Conservation (phyloP, 2,329 filamentous ascomycete genomes). For the Emmonsiellopsis sp. region DNA sequence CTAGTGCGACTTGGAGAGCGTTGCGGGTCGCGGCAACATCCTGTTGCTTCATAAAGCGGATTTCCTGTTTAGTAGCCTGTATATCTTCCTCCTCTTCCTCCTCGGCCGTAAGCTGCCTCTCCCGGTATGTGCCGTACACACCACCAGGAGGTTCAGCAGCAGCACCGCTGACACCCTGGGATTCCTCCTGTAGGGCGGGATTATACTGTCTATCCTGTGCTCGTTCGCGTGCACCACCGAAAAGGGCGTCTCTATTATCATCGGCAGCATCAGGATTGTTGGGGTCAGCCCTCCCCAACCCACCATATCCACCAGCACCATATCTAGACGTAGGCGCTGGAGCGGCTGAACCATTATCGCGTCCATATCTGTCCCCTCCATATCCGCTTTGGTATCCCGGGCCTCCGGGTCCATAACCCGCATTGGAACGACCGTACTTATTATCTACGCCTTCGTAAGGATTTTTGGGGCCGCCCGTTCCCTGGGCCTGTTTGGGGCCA, state of each 20-base stretch:
- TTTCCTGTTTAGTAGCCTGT: conserved; percentile 63
- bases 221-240: conserved; percentile 47
- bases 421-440: conserved; percentile 22
- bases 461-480: conserved; percentile 12
- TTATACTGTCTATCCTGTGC: conserved; percentile 36
- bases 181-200: conserved; percentile 20
- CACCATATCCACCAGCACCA: conserved; percentile 46
- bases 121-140: conserved; percentile 44
- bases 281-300: conserved; percentile 42
- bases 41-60: conserved; percentile 66
- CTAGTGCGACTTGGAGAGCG: conserved; percentile 56
- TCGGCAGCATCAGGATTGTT: conserved; percentile 44
- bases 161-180: conserved; percentile 12
- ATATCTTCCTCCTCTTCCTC: conserved; percentile 66
- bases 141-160: conserved; percentile 7
- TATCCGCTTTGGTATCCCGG: conserved; percentile 42
- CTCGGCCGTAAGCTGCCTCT: conserved; percentile 74
- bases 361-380: conserved; percentile 45
- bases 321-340: conserved; percentile 36
- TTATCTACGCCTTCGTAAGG: conserved; percentile 16
- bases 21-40: conserved; percentile 66
- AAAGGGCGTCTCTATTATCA: conserved; percentile 48
- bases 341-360: conserved; percentile 22
- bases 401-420: conserved; percentile 32
- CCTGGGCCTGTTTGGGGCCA: conserved; percentile 11